A percentile compares a stretch with the other conserved stretches of the same genome.
Conservation (phyloP, 2,329 filamentous ascomycete species). For the Phaeosphaeriaceae sp. region DNA sequence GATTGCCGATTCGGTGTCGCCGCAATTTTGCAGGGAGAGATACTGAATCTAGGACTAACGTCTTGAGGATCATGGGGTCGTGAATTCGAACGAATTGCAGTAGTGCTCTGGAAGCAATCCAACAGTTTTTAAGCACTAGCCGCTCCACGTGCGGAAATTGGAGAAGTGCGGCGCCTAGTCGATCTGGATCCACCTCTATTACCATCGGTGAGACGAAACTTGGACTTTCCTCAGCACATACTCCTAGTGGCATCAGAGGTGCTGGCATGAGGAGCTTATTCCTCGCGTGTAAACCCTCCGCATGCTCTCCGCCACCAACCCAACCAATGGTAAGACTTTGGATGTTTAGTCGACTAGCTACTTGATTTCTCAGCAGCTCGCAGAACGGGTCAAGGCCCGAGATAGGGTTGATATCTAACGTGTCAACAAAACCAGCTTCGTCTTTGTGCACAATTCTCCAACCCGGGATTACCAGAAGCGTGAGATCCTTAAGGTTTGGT, state of each 20-base stretch:
- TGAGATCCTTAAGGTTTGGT: slow-evolving; percentile 60
- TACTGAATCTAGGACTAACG: slow-evolving; percentile 67
- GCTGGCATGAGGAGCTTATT: slow-evolving; percentile 69
- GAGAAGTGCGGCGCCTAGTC: slow-evolving; percentile 48
- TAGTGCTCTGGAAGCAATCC: slow-evolving; percentile 67
- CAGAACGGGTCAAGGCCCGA: slow-evolving; percentile 60
- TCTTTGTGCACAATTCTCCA: slow-evolving; percentile 67
- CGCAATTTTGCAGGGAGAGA: slow-evolving; percentile 59
- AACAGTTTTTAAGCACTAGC: slow-evolving; percentile 72
- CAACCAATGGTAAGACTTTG: slow-evolving; percentile 69
- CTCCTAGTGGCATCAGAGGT: slow-evolving; percentile 53
- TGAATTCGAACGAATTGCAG: slow-evolving; percentile 59
- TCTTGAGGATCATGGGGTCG: slow-evolving; percentile 56
- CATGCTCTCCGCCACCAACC: slow-evolving; percentile 71
- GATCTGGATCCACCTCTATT: slow-evolving; percentile 14
- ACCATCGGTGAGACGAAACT: slow-evolving; percentile 10
- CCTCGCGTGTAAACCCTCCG: slow-evolving; percentile 65
- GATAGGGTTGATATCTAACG: slow-evolving; percentile 58
- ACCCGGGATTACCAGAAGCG: slow-evolving; percentile 68
- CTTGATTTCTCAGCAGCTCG: slow-evolving; percentile 58
- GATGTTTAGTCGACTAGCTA: slow-evolving; percentile 59
- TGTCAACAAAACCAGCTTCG: slow-evolving; percentile 59
- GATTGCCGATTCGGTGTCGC: slow-evolving; percentile 11
- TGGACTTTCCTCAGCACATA: slow-evolving; percentile 6
- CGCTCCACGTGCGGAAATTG: slow-evolving; percentile 63